Base-by-base conservation (phyloP, 257 asterid species). In the Fraxinus cuspidata region DNA sequence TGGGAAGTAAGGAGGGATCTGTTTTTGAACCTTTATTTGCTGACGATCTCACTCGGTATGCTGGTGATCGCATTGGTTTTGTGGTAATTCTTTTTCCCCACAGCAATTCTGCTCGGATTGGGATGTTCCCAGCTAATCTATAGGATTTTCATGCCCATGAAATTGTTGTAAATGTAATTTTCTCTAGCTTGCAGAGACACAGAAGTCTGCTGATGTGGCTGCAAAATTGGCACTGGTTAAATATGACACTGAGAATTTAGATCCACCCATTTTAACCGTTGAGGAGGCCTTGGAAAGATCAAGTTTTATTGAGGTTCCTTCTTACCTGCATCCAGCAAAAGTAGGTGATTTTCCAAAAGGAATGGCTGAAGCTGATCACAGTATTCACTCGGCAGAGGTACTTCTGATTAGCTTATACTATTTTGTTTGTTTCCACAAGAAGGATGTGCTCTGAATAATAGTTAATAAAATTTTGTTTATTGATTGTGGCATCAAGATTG, bases 341-440 rank as follows among this genome's bases (percentile, higher is more conserved):
- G 89, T 91, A 73, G 97, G 94, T 28, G 88, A 91, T 83, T 86
- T 89, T 78, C 79, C 89, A 2, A 78, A 89, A 84, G 94, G 93
- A 81, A 89, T 91, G 97, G 92, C 84, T 77, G 92, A 89, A 87
- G 94, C 97, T 65, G 92, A 91, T 82, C 85, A 89, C 85, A 87
- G 77, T 73, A 89, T 91, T 80, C 83, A 84, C 66, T 83, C 90
- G 23, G 79, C 90, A 28, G 87, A 90, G 93, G 97, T 92, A 85
- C 49, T 70, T 53, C 37, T 65, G n/a, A 5, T 19, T 29, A 7
- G 35, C 66, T 63, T 60, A 18, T 8, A 60, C 31, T 23, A 53
- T 53, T 53, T 53, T 51, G 0, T 53, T 53, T n/a, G 27, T 53
- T n/a, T 6, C 12, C 64, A 53, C 27, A 7, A 21, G 66, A 56